Evolutionary conservation across 495 filamentous ascomycete species (phyloP).

Genomic region (Xylaria intraflava): DNA sequence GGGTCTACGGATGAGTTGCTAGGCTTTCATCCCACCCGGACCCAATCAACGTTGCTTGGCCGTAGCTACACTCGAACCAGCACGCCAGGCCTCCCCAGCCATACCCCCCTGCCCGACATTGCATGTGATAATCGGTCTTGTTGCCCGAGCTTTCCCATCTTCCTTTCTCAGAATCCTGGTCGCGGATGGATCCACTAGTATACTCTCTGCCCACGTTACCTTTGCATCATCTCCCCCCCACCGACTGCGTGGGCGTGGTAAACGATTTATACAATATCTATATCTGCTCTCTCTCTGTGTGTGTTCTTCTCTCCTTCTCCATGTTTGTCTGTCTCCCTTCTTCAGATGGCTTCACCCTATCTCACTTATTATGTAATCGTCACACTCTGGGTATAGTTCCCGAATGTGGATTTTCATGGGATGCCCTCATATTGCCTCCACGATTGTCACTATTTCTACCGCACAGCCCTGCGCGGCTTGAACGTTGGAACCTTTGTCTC

Average conservation of each 20-base stretch:
- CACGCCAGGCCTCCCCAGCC: constrained; percentile 4
- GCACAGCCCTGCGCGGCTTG: constrained; percentile 73
- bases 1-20: constrained; percentile 39
- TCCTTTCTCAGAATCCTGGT: constrained; percentile 9
- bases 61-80: neutral
- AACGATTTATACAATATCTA: constrained; percentile 20
- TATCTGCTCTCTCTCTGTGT: constrained; percentile 7
- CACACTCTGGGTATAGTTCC: constrained; percentile 1
- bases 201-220: neutral
- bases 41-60: constrained; percentile 32
- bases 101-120: neutral
- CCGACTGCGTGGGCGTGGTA: neutral
- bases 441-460: constrained; percentile 90
- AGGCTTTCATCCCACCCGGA: constrained; percentile 16
- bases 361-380: neutral
- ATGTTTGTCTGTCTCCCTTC: neutral
- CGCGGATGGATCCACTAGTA: constrained; percentile 16
- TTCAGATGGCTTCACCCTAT: neutral
- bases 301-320: neutral
- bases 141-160: constrained; percentile 7
- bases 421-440: constrained; percentile 81
- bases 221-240: constrained; percentile 5
- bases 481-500: constrained; percentile 72
- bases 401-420: constrained; percentile 31
- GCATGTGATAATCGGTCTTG: constrained; percentile 20